phyloP scores from a whole-genome alignment of 1,139 yeast genomes.

The Geotrichum histeridarum region DNA sequence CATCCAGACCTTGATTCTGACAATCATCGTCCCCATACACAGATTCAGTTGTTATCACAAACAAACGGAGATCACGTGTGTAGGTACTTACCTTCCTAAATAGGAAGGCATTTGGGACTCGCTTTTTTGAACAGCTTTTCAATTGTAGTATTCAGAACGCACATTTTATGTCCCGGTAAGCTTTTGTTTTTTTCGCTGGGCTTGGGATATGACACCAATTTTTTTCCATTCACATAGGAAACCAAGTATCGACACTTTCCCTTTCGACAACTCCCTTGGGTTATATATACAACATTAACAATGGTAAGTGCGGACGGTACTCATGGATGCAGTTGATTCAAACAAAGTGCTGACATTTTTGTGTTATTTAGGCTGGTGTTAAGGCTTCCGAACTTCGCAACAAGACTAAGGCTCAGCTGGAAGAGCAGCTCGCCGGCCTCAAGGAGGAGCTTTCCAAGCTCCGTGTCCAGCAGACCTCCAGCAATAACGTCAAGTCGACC shows the following conservation, averaged over 20 bases:
- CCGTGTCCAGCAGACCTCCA: slow-evolving; percentile 81
- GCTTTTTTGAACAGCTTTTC: not conserved
- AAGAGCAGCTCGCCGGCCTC: slow-evolving; percentile 88
- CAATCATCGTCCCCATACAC: not conserved
- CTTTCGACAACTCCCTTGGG: slow-evolving; percentile 10
- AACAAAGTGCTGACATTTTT: not conserved
- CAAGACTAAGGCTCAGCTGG: slow-evolving; percentile 95
- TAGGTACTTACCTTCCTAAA: not conserved
- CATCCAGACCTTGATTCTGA: not conserved
- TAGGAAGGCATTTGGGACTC: slow-evolving; percentile 1
- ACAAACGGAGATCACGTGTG: not conserved
- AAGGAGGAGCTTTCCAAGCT: slow-evolving; percentile 95
- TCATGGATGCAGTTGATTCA: not conserved
- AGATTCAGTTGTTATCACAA: not conserved
- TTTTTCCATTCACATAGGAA: slow-evolving; percentile 3
- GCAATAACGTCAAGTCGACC: slow-evolving; percentile 45
- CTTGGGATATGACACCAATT: not conserved
- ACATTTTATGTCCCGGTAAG: not conserved
- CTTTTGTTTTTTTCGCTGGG: slow-evolving; percentile 1
- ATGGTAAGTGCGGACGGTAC: not conserved
- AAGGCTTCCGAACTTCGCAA: slow-evolving; percentile 96
- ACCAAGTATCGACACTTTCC: slow-evolving; percentile 4
- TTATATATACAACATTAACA: slow-evolving; percentile 5
- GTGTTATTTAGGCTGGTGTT: slow-evolving; percentile 35
- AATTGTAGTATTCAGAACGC: not conserved